Evolutionary conservation across 176 grass and related monocot species (phyloP).

Genomic region (Puya raimondii): DNA sequence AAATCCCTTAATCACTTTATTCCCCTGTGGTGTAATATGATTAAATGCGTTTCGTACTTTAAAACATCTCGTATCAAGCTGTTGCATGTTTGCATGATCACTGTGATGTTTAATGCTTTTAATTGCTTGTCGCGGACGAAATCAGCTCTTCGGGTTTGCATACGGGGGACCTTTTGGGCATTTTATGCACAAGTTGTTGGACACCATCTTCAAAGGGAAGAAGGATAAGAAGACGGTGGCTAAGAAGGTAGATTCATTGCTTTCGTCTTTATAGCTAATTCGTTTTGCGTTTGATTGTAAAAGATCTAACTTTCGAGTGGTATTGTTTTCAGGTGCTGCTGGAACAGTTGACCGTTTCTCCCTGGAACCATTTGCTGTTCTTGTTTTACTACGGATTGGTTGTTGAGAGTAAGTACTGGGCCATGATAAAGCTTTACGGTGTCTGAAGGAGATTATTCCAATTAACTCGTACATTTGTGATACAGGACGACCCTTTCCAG

Average conservation of each 20-base stretch:
- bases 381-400: slow-evolving; percentile 79
- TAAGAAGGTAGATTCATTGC: slow-evolving; percentile 65
- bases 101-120: no score
- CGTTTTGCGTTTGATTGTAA: not conserved
- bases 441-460: not conserved
- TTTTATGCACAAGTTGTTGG: slow-evolving; percentile 63
- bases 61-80: no score
- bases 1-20: no score
- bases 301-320: not conserved
- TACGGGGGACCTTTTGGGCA: slow-evolving; percentile 91
- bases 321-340: slow-evolving; percentile 57
- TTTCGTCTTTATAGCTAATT: not conserved
- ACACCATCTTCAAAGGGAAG: slow-evolving; percentile 83
- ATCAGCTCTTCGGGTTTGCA: slow-evolving; percentile 73
- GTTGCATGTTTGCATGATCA: no score
- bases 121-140: no score
- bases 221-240: slow-evolving; percentile 79
- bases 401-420: slow-evolving; percentile 71
- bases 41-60: no score
- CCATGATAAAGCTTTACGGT: not conserved
- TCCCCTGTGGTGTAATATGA: no score
- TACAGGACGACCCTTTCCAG: slow-evolving; percentile 60
- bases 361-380: slow-evolving; percentile 77
- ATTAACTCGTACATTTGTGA: slow-evolving; percentile 12
- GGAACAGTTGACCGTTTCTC: slow-evolving; percentile 73